Conservation (phyloP, 148 eudicot species). For the Rhododendron molle region DNA sequence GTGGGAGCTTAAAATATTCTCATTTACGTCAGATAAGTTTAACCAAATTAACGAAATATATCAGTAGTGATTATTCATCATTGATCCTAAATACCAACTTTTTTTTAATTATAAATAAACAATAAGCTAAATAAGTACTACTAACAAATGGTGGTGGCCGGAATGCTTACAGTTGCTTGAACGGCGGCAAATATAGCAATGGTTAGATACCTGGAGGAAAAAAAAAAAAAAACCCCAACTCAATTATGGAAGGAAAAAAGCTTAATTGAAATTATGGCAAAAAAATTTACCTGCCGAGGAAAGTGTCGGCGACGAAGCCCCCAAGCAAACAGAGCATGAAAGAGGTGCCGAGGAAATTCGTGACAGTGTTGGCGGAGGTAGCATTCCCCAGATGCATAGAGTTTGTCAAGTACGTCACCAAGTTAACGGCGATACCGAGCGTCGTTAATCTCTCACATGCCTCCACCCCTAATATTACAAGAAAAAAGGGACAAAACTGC, state of each 20-base stretch:
- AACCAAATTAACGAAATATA: not conserved
- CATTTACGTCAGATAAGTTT: not conserved
- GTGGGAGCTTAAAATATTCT: not conserved
- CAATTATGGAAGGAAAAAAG: not conserved
- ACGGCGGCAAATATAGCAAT: conserved; percentile 76
- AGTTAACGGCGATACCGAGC: conserved; percentile 75
- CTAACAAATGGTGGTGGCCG: not conserved
- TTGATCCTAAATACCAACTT: too few relatives aligned
- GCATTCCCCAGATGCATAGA: conserved; percentile 95
- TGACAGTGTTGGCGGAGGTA: conserved; percentile 70
- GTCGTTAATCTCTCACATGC: conserved; percentile 77
- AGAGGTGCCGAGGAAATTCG: conserved; percentile 90
- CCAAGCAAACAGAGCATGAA: conserved; percentile 88
- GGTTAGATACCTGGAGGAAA: conserved; percentile 58
- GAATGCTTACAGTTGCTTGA: conserved; percentile 62
- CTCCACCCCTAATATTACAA: conserved; percentile 50
- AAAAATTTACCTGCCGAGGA: conserved; percentile 56
- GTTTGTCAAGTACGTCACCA: conserved; percentile 78
- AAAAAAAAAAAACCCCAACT: too few relatives aligned
- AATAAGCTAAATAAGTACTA: not conserved
- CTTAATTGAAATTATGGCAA: not conserved
- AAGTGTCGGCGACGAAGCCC: conserved; percentile 85
- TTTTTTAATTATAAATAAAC: not conserved
- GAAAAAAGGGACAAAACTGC: too few relatives aligned
- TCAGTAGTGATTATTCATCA: not conserved